A percentile compares a stretch with the other conserved stretches of the same genome.
Evolutionary conservation across 2,329 filamentous ascomycete species (phyloP).

Genomic region (Exophiala spinifera): DNA sequence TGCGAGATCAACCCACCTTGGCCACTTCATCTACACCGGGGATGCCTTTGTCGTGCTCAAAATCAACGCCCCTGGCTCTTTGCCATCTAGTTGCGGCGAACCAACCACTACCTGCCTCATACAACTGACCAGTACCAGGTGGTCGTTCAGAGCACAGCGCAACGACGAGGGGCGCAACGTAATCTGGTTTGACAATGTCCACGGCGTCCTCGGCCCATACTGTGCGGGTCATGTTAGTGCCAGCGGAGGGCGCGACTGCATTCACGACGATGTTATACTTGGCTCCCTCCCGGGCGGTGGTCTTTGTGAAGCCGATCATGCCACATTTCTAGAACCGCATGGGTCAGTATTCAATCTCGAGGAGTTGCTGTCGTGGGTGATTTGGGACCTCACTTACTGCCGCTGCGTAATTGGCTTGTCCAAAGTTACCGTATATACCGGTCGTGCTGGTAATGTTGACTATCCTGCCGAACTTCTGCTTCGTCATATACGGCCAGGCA

Average conservation of each 20-base stretch:
- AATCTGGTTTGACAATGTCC: slow-evolving; percentile 98
- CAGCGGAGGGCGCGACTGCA: slow-evolving; percentile 94
- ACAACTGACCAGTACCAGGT: slow-evolving; percentile 81
- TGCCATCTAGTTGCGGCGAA: slow-evolving; percentile 67
- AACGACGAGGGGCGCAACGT: slow-evolving; percentile 88
- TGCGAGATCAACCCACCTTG: slow-evolving; percentile 34
- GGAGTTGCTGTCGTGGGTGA: not conserved
- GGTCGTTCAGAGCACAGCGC: slow-evolving; percentile 85
- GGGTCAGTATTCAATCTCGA: not conserved
- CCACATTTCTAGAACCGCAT: slow-evolving; percentile 66
- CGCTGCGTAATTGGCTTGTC: slow-evolving; percentile 93
- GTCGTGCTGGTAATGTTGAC: slow-evolving; percentile 95
- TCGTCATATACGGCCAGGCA: slow-evolving; percentile 93
- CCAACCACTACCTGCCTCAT: slow-evolving; percentile 94
- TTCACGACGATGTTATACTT: slow-evolving; percentile 99
- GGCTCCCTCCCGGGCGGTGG: slow-evolving; percentile 82
- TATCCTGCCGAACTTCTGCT: slow-evolving; percentile 96
- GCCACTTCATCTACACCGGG: slow-evolving; percentile 29
- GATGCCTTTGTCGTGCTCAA: slow-evolving; percentile 29
- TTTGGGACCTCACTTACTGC: slow-evolving; percentile 56
- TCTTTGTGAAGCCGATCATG: slow-evolving; percentile 90
- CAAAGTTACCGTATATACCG: slow-evolving; percentile 98
- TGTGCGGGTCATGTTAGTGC: slow-evolving; percentile 89
- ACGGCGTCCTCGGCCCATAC: slow-evolving; percentile 95
- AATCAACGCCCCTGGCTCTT: slow-evolving; percentile 36